Evolutionary conservation across 805 yeast species (phyloP).

Genomic region (Brettanomyces nanus): DNA sequence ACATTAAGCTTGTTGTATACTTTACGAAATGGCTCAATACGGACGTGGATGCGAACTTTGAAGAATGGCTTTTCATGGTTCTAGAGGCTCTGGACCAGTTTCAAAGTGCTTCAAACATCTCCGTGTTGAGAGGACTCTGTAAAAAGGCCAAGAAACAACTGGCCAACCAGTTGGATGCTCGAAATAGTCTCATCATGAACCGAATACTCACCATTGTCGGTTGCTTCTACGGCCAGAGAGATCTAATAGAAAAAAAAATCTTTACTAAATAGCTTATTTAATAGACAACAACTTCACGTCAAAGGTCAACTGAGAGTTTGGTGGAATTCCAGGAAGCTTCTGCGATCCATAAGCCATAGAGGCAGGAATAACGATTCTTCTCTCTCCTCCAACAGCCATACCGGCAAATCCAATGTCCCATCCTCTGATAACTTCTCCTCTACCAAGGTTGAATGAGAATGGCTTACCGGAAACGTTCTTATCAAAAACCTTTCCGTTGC

Average conservation of each 20-base stretch:
- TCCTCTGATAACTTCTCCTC: constrained; percentile 97
- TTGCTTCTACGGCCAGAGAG: constrained; percentile 19
- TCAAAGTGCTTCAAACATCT: constrained; percentile 29
- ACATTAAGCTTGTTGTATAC: constrained; percentile 32
- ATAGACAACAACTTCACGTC: constrained; percentile 90
- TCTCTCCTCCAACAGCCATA: constrained; percentile 98
- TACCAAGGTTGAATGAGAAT: constrained; percentile 81
- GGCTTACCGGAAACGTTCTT: constrained; percentile 97
- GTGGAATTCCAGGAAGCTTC: constrained; percentile 94
- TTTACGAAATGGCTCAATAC: constrained; percentile 34
- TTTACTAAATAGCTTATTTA: constrained; percentile 40
- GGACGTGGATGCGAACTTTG: constrained; percentile 21
- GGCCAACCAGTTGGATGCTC: constrained; percentile 13
- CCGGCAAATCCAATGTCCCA: constrained; percentile 99
- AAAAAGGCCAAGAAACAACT: constrained; percentile 27
- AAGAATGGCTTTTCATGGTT: constrained; percentile 33
- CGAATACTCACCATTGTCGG: constrained; percentile 16
- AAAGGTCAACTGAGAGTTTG: constrained; percentile 92
- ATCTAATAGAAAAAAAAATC: constrained; percentile 10
- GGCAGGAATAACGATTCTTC: constrained; percentile 94
- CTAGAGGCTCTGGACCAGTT: constrained; percentile 32
- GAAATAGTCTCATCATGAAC: constrained; percentile 11
- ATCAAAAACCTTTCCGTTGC: constrained; percentile 94
- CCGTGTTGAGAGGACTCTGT: constrained; percentile 34
- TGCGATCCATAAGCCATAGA: constrained; percentile 94